Evolutionary conservation across 495 filamentous ascomycete species (phyloP), one percentile per base, ranked within the genome.

Genomic region (Lepraria neglecta): DNA sequence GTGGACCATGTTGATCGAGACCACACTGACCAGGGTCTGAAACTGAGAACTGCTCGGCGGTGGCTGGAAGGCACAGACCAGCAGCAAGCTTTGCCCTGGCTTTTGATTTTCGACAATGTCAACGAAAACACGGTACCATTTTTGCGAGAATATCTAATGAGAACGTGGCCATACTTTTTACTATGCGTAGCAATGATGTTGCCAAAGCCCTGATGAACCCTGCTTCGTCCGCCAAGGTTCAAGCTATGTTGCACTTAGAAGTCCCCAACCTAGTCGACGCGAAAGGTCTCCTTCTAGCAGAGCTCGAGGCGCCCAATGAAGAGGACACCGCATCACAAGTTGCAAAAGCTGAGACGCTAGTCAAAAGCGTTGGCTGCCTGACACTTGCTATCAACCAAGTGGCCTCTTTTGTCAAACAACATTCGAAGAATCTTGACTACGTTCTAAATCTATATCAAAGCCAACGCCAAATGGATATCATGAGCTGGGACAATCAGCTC

Each of bases 161-260:
- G 24, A 3, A 74, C 56, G 72, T 75, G 2, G 42, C 70, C 15
- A 65, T 77, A 15, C 62, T 77, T 33, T 57, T 78, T 54, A 78
- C 71, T 51, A 78, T 73, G 21, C 72, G 72, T 53, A 73, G 72
- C 57, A 66, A 64, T 40, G 46, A 66, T 42, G 63, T 62, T 28
- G 65, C 66, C n/a, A 58, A 10, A 17, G 38, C 38, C 24, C 40
- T 58, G 38, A 6, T 31, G 2, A 31, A 5, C 4, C 27, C 24
- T 31, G 14, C 27, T 30, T 31, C 30, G 27, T 35, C 31, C 31
- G 9, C 31, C 31, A 9, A 35, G 31, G 30, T 15, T 9, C 48
- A 31, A 51, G 27, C 4, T 3, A n/a, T 51, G 7, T 17, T 51
- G 48, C 24, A 51, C 24, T 27, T 51, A 5, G 48, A 51, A 1